Evolutionary conservation across 1,139 yeast species (phyloP), one percentile per base, ranked within the genome.

Genomic region (Sugiyamaella paludigena): DNA sequence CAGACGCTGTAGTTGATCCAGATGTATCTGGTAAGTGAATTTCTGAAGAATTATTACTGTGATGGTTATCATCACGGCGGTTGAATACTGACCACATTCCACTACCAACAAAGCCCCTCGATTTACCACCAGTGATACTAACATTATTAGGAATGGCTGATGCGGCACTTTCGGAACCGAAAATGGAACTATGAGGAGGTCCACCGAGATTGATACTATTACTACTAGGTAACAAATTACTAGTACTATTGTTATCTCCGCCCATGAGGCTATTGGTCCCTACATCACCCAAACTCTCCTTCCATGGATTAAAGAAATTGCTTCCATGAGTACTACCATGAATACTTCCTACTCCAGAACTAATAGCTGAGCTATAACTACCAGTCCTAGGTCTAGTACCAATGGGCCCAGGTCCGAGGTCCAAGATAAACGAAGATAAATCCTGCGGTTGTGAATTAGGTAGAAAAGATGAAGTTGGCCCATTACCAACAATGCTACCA

Each of bases 221-320:
- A 19, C 5, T 19, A 19, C 24, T 19, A 19, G 24, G 24, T 19
- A 19, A 19, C 5, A 19, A 5, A 19, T 19, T 19, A 19, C 15
- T 19, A 24, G 29, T 37, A 30, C 31, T 37, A n/a, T 28, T 13
- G 30, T 19, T 30, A 37, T 37, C 19, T 2, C 40, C 40, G 19
- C 15, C 15, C 24, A 11, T 30, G 2, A 16, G 24, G 40, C 40
- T 11, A 8, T 10, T 28, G 7, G 40, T 31, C 5, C 34, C 34
- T 5, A 31, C 15, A 31, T n/a, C 34, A 31, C 34, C 24, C 8
- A 40, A 44, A 26, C 38, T 43, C 33, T 57, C 58, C n/a, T 41
- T 50, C 62, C 62, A 59, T 9, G 62, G 61, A 28, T 55, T 58
- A 37, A 56, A 48, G 43, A 58, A 49, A n/a, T 52, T 43, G 28